Evolutionary conservation across 1,139 yeast species (phyloP), one percentile per base, ranked within the genome.

Genomic region (Yamadazyma pseudoaaseri): DNA sequence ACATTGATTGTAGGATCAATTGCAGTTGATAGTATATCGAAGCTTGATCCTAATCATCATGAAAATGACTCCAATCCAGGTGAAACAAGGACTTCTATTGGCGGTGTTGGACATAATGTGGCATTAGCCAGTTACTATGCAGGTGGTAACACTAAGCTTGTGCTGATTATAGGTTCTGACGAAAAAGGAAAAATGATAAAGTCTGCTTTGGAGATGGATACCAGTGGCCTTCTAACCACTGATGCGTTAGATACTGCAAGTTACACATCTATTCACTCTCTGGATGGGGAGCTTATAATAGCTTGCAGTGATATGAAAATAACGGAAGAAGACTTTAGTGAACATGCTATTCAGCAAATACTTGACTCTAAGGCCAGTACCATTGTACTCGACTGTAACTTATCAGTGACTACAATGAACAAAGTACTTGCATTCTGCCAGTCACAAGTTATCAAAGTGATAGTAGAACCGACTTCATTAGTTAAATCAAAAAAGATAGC

Each of bases 291-390:
- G 3, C 62, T 87, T 31, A 52, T 84, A 6, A 65, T 85, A 12
- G 95, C 96, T 0, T 80, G 89, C 52, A 92, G 96, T 3, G 96
- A 86, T 51, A 87, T 89, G 96, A 65, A 65, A 9, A 76, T 83
- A 9, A 64, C 82, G 12, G 86, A 84, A 44, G 39, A 45, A 11
- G 62, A 70, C 17, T 46, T 79, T 36, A 64, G 75, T 17, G 38
- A 58, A 0, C 72, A 71, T 41, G 65, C 83, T 3, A 42, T 52
- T 3, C 30, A 54, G 0, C 61, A 63, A 44, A 47, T 79, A 3
- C 6, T 6, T 8, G 27, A 48, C 11, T 47, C 60, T 3, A 34
- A 51, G 1, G 81, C 86, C 0, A 44, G 55, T 6, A 56, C 65
- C 27, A 69, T 85, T 3, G 66, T 83, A 3, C 51, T 82, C 28